A percentile compares a stretch with the other conserved stretches of the same genome.
These are phyloP conservation scores for Yamadazyma blattariae DNA, from an alignment of 1,139 yeast species.

Conservation along the genomic window DNA sequence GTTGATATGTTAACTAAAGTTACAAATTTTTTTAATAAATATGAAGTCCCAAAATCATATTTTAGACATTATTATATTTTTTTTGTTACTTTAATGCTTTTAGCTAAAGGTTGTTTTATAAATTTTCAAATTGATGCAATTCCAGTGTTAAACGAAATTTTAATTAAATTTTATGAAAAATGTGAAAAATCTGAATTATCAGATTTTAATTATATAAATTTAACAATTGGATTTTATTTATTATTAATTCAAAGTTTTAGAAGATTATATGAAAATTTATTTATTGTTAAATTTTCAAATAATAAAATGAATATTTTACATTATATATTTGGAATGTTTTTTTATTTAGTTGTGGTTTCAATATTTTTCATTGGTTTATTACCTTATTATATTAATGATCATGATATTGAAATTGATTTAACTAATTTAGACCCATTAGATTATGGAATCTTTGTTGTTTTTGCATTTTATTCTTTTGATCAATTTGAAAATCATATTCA, in stretches of 20 bases:
- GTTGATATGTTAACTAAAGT: slow-evolving; percentile 4
- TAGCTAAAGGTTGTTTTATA: slow-evolving; percentile 7
- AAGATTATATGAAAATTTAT: slow-evolving; percentile 59
- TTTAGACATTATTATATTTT: slow-evolving; percentile 48
- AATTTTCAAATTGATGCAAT: slow-evolving; percentile 8
- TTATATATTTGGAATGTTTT: slow-evolving; percentile 69
- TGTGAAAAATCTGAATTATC: slow-evolving; percentile 8
- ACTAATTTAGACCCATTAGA: slow-evolving; percentile 10
- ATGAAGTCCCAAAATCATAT: slow-evolving; percentile 48
- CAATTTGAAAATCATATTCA: slow-evolving; percentile 62
- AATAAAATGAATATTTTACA: slow-evolving; percentile 75
- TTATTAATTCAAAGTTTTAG: slow-evolving; percentile 57
- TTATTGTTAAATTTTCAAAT: slow-evolving; percentile 42
- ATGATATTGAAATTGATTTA: slow-evolving; percentile 8
- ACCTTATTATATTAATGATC: slow-evolving; percentile 11
- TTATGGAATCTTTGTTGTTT: slow-evolving; percentile 22
- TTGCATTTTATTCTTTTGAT: slow-evolving; percentile 44
- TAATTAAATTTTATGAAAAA: slow-evolving; percentile 6
- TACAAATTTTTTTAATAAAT: slow-evolving; percentile 5
- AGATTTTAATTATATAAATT: slow-evolving; percentile 14
- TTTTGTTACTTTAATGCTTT: slow-evolving; percentile 17
- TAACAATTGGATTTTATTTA: slow-evolving; percentile 17
- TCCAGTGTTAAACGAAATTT: slow-evolving; percentile 8
- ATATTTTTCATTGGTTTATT: slow-evolving; percentile 18
- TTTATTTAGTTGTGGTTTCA: slow-evolving; percentile 42